Percentiles rank a stretch among this genome's conserved stretches.
phyloP scores from a whole-genome alignment of 2,329 filamentous ascomycete genomes.

The Coniochaeta sp. region DNA sequence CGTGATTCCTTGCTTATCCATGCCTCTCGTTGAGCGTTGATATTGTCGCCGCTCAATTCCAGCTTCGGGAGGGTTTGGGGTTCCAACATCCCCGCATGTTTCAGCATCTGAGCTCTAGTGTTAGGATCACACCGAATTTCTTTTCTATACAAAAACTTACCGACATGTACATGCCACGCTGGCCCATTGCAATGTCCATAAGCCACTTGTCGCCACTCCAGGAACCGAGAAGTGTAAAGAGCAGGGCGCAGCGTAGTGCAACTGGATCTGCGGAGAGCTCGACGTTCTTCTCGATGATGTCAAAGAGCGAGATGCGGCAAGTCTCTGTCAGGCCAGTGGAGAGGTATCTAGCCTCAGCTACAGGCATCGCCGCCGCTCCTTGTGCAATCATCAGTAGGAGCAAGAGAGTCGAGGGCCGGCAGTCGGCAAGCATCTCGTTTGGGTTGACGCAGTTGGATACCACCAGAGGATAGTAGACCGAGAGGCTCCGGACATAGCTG shows the following conservation, averaged over 20 bases:
- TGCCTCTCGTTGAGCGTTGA: constrained; percentile 49
- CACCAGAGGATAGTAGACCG: constrained; percentile 58
- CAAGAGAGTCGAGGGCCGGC: constrained; percentile 57
- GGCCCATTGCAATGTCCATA: constrained; percentile 70
- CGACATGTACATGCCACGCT: constrained; percentile 64
- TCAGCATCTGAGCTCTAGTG: constrained; percentile 45
- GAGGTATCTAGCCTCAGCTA: constrained; percentile 56
- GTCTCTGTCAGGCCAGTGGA: constrained; percentile 62
- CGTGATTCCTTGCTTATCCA: constrained; percentile 60
- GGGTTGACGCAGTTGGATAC: constrained; percentile 53
- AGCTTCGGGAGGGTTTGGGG: constrained; percentile 22
- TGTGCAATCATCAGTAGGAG: constrained; percentile 67
- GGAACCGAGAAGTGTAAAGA: constrained; percentile 60
- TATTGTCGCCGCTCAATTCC: constrained; percentile 22
- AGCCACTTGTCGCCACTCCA: constrained; percentile 74
- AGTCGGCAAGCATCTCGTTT: constrained; percentile 60
- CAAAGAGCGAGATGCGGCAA: constrained; percentile 64
- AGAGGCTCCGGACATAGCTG: constrained; percentile 58
- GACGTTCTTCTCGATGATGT: constrained; percentile 64
- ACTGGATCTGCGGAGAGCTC: constrained; percentile 59
- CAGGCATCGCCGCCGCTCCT: constrained; percentile 59
- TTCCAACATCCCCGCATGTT: constrained; percentile 61
- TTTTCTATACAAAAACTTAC: constrained; percentile 26
- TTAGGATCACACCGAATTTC: background rate
- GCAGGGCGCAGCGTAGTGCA: constrained; percentile 56